A percentile compares a stretch with the other conserved stretches of the same genome.
These are phyloP conservation scores for Juncus effusus DNA, from an alignment of 176 grass and related monocot species.

Conservation along the genomic window DNA sequence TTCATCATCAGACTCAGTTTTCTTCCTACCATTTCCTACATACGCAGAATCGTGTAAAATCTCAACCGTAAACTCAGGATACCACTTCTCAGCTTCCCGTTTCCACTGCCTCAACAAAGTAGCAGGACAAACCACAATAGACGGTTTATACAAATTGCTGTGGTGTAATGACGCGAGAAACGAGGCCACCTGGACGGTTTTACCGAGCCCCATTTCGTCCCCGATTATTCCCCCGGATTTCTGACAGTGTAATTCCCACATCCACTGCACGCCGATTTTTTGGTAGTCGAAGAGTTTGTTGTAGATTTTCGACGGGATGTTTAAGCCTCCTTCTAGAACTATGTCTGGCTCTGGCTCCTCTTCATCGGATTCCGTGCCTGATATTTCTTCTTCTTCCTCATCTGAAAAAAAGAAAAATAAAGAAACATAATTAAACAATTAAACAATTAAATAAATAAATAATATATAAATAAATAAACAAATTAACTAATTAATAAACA, in stretches of 20 bases:
- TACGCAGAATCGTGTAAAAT: conserved; percentile 83
- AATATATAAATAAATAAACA: too few relatives aligned
- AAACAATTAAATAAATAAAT: too few relatives aligned
- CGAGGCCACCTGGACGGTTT: conserved; percentile 76
- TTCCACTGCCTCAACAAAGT: conserved; percentile 84
- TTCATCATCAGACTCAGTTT: conserved; percentile 42
- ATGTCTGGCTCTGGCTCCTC: conserved; percentile 35
- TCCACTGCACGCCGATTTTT: conserved; percentile 94
- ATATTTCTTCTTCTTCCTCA: conserved; percentile 58
- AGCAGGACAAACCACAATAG: conserved; percentile 74
- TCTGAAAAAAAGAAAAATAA: conserved; percentile 30
- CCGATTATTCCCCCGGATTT: conserved; percentile 90
- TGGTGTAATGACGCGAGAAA: conserved; percentile 88
- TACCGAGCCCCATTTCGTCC: conserved; percentile 97
- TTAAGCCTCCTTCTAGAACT: conserved; percentile 77
- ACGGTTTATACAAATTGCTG: conserved; percentile 78
- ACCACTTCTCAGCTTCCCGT: conserved; percentile 77
- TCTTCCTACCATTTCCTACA: conserved; percentile 37
- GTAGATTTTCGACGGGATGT: conserved; percentile 61
- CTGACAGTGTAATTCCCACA: conserved; percentile 98
- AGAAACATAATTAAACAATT: conserved; percentile 18
- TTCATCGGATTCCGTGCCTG: conserved; percentile 32
- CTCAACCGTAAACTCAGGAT: conserved; percentile 78
- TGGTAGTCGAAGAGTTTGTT: conserved; percentile 82
- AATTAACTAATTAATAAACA: too few relatives aligned